A percentile compares a stretch with the other conserved stretches of the same genome.
phyloP scores from a whole-genome alignment of 768 basidiomycete genomes.

The Leccinum ochraceum region DNA sequence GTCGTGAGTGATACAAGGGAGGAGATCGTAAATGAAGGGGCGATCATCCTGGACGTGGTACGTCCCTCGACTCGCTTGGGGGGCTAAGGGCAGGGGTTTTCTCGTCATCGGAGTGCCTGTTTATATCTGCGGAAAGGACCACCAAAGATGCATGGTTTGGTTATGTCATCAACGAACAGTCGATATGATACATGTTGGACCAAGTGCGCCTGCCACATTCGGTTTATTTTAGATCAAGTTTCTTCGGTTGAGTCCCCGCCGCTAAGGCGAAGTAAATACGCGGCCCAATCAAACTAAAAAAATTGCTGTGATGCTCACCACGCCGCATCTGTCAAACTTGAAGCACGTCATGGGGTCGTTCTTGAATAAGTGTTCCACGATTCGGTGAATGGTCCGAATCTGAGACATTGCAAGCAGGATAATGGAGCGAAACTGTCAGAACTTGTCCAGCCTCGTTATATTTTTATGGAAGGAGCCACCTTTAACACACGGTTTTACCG shows the following conservation, averaged over 20 bases:
- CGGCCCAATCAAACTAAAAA: not conserved
- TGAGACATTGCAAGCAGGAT: not conserved
- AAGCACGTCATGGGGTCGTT: not conserved
- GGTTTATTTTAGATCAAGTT: not conserved
- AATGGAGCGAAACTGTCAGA: not conserved
- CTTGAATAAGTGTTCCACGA: not conserved
- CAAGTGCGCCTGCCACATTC: not conserved
- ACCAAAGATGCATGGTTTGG: not conserved
- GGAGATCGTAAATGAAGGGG: not conserved
- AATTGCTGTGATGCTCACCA: not conserved
- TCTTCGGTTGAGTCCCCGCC: not conserved
- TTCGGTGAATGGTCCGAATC: not conserved
- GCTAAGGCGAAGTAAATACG: not conserved
- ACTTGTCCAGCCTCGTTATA: not conserved
- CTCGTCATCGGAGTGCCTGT: not conserved
- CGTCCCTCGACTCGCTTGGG: not conserved
- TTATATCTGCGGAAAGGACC: constrained; percentile 8
- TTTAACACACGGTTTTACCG: not conserved
- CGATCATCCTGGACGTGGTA: not conserved
- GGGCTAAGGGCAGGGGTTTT: not conserved
- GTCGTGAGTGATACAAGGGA: constrained; percentile 8
- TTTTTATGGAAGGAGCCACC: not conserved
- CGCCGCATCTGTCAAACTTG: not conserved
- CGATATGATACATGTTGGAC: not conserved
- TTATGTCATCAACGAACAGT: not conserved